phyloP scores from a whole-genome alignment of 768 basidiomycete species.

The Epithele typhae region DNA sequence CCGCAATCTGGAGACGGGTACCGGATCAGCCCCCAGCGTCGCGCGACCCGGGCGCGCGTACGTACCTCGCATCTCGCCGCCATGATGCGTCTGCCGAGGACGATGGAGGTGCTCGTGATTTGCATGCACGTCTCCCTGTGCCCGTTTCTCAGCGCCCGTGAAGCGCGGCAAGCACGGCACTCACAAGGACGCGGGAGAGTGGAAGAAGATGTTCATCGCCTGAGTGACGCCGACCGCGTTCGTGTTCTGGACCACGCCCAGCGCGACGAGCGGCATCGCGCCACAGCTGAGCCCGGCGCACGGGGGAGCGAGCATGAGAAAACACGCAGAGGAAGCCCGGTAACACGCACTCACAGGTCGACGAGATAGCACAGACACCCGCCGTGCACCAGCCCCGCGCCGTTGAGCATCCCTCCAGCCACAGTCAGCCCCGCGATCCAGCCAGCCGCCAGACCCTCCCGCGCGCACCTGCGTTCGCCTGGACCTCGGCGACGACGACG shows the following conservation, averaged over 20 bases:
- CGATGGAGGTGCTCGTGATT: conserved; percentile 60
- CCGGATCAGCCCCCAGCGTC: neutral
- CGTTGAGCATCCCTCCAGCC: conserved; percentile 63
- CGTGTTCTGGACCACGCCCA: conserved; percentile 53
- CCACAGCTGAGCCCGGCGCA: conserved; percentile 43
- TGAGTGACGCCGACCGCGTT: conserved; percentile 78
- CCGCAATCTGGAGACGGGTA: conserved; percentile 41
- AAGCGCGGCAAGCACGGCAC: conserved; percentile 19
- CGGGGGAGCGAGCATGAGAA: neutral
- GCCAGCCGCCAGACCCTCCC: neutral
- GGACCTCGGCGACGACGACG: conserved; percentile 56
- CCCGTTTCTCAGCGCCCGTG: neutral
- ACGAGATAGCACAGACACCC: conserved; percentile 70
- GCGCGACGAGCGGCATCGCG: conserved; percentile 61
- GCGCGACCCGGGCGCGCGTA: conserved; percentile 2
- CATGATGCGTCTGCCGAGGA: conserved; percentile 68
- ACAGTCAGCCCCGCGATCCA: neutral
- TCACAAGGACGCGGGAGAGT: conserved; percentile 61
- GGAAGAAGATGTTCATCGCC: conserved; percentile 64
- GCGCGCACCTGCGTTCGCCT: conserved; percentile 54
- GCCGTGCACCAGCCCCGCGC: conserved; percentile 74
- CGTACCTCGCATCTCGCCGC: conserved; percentile 66
- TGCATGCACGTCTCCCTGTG: conserved; percentile 53
- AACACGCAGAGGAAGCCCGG: neutral
- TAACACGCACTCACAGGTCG: conserved; percentile 56